These are phyloP conservation scores for Aspergillus pseudotamarii DNA, from an alignment of 2,329 filamentous ascomycete genomes.

Conservation along the genomic window DNA sequence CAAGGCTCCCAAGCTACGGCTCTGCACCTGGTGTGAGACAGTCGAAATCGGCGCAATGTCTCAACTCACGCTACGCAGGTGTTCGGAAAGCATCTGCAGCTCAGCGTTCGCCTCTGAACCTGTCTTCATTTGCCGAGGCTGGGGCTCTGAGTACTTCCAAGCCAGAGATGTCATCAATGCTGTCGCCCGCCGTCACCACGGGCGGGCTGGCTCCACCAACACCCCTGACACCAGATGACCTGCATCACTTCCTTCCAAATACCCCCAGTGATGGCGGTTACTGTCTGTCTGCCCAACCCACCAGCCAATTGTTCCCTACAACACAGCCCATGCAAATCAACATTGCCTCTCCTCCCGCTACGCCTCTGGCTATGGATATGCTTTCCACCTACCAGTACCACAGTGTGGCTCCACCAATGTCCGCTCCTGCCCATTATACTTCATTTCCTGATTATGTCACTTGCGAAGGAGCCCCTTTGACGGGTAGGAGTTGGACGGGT, in stretches of 20 bases:
- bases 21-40: slow-evolving; percentile 46
- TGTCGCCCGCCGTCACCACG: slow-evolving; percentile 39
- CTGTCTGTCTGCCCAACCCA: slow-evolving; percentile 38
- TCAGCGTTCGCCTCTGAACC: slow-evolving; percentile 51
- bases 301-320: slow-evolving; percentile 39
- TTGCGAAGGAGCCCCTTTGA: slow-evolving; percentile 42
- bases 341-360: slow-evolving; percentile 48
- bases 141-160: slow-evolving; percentile 39
- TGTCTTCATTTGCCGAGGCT: slow-evolving; percentile 49
- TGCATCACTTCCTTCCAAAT: slow-evolving; percentile 44
- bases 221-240: slow-evolving; percentile 46
- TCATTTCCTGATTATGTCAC: slow-evolving; percentile 45
- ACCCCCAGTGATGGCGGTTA: slow-evolving; percentile 43
- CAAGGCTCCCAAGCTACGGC: slow-evolving; percentile 35
- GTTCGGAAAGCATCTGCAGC: slow-evolving; percentile 49
- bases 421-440: slow-evolving; percentile 47
- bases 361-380: slow-evolving; percentile 42
- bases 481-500: slow-evolving; percentile 47
- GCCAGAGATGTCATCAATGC: slow-evolving; percentile 35
- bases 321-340: slow-evolving; percentile 46
- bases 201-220: slow-evolving; percentile 45
- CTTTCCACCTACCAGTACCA: slow-evolving; percentile 43
- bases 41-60: slow-evolving; percentile 49
- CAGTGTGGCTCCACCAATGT: slow-evolving; percentile 42
- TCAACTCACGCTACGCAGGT: slow-evolving; percentile 49